A percentile compares a stretch with the other conserved stretches of the same genome.
These are phyloP conservation scores for Nannochloris sp. DNA, from an alignment of 139 green algal genomes.

Conservation along the genomic window DNA sequence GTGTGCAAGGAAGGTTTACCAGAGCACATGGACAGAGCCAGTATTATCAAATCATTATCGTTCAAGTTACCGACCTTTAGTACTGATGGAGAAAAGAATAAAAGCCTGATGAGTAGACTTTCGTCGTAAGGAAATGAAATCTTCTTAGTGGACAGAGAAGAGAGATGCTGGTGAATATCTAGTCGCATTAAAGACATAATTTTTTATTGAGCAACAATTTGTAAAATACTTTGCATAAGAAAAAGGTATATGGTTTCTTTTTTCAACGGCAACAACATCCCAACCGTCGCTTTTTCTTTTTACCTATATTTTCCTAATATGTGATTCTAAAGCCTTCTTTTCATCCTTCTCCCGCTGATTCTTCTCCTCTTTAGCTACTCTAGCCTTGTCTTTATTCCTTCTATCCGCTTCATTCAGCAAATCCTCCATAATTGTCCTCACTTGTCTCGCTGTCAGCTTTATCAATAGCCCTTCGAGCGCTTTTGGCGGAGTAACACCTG, in stretches of 20 bases:
- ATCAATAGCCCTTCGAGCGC: slow-evolving; percentile 38
- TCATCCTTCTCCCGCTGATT: not conserved
- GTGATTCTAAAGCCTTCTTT: no score
- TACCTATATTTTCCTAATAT: no score
- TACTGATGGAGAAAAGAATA: no score
- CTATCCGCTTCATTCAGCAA: slow-evolving; percentile 34
- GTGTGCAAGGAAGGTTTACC: slow-evolving; percentile 23
- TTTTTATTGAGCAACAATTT: not conserved
- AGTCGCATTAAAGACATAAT: not conserved
- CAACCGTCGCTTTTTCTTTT: no score
- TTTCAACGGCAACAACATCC: no score
- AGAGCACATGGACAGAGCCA: slow-evolving; percentile 13
- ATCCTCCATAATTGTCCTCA: slow-evolving; percentile 37
- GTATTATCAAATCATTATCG: slow-evolving; percentile 18
- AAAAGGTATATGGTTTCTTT: not conserved
- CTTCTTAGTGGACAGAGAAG: no score
- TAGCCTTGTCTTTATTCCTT: slow-evolving; percentile 5
- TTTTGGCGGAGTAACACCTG: slow-evolving; percentile 28
- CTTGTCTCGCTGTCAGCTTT: slow-evolving; percentile 34
- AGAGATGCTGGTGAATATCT: not conserved
- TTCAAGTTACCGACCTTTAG: no score
- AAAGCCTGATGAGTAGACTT: no score
- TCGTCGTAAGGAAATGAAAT: no score
- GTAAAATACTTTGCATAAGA: not conserved
- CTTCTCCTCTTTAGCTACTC: not conserved